phyloP scores from a whole-genome alignment of 2,329 filamentous ascomycete species.

The Botrytis elliptica region DNA sequence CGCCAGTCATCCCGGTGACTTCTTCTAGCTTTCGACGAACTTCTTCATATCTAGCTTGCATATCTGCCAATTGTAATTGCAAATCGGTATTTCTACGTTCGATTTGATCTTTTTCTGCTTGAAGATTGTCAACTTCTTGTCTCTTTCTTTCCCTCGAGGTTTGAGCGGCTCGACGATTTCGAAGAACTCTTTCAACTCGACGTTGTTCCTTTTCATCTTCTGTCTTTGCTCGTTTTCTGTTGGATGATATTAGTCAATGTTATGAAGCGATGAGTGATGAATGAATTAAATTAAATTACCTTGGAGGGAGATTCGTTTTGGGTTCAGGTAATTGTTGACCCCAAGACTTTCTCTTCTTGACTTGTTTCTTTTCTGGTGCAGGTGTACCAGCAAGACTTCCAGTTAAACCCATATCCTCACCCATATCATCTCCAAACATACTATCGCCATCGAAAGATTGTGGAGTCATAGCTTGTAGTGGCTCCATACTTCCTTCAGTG shows the following conservation, averaged over 20 bases:
- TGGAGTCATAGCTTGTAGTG: conserved; percentile 37
- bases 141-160: conserved; percentile 73
- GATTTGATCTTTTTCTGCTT: conserved; percentile 60
- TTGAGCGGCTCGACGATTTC: conserved; percentile 93
- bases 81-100: conserved; percentile 73
- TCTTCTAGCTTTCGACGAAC: conserved; percentile 34
- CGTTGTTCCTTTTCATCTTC: conserved; percentile 99
- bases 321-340: conserved; percentile 94
- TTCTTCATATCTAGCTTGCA: conserved; percentile 34
- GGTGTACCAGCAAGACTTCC: conserved; percentile 34
- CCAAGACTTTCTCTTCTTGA: conserved; percentile 98
- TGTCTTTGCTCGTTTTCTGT: conserved; percentile 93
- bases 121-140: conserved; percentile 79
- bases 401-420: not conserved
- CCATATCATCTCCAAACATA: conserved; percentile 34
- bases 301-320: conserved; percentile 91
- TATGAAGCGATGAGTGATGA: conserved; percentile 15
- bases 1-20: conserved; percentile 30
- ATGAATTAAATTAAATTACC: conserved; percentile 51
- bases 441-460: conserved; percentile 39
- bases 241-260: conserved; percentile 26
- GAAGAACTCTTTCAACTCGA: conserved; percentile 92
- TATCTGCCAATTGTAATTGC: conserved; percentile 54
- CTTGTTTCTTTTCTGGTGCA: conserved; percentile 63
- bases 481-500: conserved; percentile 31